Evolutionary conservation across 257 asterid genomes (phyloP).

Genomic region (Nicotiana otophora): DNA sequence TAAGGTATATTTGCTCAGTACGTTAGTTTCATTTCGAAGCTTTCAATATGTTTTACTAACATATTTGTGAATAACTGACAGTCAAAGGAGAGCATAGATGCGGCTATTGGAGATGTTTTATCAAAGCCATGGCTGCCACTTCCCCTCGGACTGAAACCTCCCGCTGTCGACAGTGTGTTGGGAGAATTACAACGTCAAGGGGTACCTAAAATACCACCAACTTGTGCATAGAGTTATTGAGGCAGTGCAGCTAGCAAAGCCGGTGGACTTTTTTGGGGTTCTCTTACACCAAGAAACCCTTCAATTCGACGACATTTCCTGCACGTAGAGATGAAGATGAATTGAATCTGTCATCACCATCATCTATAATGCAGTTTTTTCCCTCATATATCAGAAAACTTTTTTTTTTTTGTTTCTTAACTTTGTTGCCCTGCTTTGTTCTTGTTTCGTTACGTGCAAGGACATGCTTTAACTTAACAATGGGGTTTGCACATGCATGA

Average conservation of each 20-base stretch:
- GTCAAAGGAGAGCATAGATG: slow-evolving; percentile 95
- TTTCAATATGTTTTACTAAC: neutral
- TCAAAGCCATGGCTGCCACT: slow-evolving; percentile 93
- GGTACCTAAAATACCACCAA: slow-evolving; percentile 68
- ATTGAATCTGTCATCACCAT: neutral
- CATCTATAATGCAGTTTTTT: slow-evolving; percentile 6
- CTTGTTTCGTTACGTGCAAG: slow-evolving; percentile 16
- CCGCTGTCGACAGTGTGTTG: slow-evolving; percentile 64
- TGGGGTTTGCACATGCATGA: neutral
- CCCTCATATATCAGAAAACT: neutral
- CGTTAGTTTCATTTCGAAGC: neutral
- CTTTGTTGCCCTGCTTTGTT: neutral
- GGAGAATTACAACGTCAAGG: slow-evolving; percentile 85
- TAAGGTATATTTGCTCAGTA: neutral
- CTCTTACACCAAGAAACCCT: slow-evolving; percentile 8
- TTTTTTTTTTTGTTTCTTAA: neutral
- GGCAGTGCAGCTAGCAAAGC: neutral
- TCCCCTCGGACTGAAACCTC: slow-evolving; percentile 91
- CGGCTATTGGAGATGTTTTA: slow-evolving; percentile 85
- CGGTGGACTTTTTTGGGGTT: neutral
- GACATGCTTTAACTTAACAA: slow-evolving; percentile 16
- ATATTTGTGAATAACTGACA: slow-evolving; percentile 2
- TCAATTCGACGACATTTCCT: slow-evolving; percentile 70
- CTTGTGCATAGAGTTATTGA: slow-evolving; percentile 25
- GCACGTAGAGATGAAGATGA: slow-evolving; percentile 17